Evolutionary conservation across 2,329 filamentous ascomycete species (phyloP).

Genomic region (Aspergillus tubingensis): DNA sequence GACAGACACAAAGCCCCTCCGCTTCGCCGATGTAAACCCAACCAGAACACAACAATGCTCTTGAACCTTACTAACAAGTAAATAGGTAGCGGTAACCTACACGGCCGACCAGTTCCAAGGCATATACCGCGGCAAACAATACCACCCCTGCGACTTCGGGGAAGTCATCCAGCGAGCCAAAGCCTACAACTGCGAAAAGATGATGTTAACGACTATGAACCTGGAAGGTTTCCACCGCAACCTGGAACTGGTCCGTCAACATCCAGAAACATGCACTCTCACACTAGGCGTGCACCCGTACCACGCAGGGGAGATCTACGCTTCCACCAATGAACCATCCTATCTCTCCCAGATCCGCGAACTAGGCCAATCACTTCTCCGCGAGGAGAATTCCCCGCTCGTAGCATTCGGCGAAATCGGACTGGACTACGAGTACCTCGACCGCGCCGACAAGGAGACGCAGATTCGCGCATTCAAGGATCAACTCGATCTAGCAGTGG

Average conservation of each 20-base stretch:
- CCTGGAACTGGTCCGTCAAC: slow-evolving; percentile 35
- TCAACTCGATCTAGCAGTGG: slow-evolving; percentile 45
- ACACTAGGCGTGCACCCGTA: slow-evolving; percentile 57
- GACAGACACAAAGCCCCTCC: neutral
- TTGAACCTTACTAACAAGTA: neutral
- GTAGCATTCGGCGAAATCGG: slow-evolving; percentile 55
- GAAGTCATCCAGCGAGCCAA: slow-evolving; percentile 27
- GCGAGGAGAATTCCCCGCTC: slow-evolving; percentile 32
- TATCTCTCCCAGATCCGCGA: slow-evolving; percentile 23
- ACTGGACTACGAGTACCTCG: slow-evolving; percentile 53
- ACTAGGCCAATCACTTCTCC: slow-evolving; percentile 25
- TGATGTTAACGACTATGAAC: slow-evolving; percentile 40
- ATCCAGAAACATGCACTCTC: slow-evolving; percentile 43
- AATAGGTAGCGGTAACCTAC: slow-evolving; percentile 32
- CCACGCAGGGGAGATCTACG: slow-evolving; percentile 49
- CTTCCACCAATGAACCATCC: slow-evolving; percentile 2
- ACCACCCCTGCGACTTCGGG: slow-evolving; percentile 50
- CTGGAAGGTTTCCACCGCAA: slow-evolving; percentile 47
- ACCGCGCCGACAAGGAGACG: slow-evolving; percentile 45
- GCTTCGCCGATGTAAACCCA: slow-evolving; percentile 18
- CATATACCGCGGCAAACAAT: slow-evolving; percentile 53
- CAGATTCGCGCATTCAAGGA: slow-evolving; percentile 46
- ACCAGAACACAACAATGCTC: neutral
- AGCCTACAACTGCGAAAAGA: slow-evolving; percentile 23
- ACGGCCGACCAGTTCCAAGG: slow-evolving; percentile 49